A percentile compares a stretch with the other conserved stretches of the same genome.
Conservation (phyloP, 805 yeast species). For the Saturnispora serradocipensis region DNA sequence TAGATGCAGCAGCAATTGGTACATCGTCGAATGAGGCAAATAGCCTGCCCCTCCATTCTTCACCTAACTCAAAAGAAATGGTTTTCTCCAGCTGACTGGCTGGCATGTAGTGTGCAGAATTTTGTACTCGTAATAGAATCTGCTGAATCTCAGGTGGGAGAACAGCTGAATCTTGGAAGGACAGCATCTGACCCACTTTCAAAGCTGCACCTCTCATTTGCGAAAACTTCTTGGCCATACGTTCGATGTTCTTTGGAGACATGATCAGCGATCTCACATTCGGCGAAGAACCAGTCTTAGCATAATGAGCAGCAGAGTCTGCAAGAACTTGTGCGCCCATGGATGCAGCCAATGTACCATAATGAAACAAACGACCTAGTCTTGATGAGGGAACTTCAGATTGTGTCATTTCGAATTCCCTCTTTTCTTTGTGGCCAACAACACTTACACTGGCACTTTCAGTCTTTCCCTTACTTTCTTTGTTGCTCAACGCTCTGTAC, state of each 20-base stretch:
- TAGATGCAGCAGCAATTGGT: conserved; percentile 96
- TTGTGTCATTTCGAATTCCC: conserved; percentile 41
- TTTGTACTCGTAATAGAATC: conserved; percentile 77
- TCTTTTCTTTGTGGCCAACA: conserved; percentile 27
- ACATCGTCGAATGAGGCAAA: conserved; percentile 73
- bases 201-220: conserved; percentile 99
- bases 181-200: conserved; percentile 93
- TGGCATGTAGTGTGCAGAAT: conserved; percentile 96
- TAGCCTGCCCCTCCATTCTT: conserved; percentile 58
- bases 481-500: not conserved
- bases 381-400: conserved; percentile 82
- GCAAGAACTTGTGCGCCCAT: conserved; percentile 77
- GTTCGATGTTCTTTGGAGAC: conserved; percentile 75
- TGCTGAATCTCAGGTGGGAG: conserved; percentile 79
- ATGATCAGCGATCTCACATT: conserved; percentile 52
- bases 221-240: conserved; percentile 79
- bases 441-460: conserved; percentile 7
- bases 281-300: conserved; percentile 36
- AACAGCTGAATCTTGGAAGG: conserved; percentile 84
- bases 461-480: not conserved
- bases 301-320: conserved; percentile 64
- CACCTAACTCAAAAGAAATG: conserved; percentile 65
- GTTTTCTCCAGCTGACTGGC: conserved; percentile 75
- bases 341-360: conserved; percentile 86
- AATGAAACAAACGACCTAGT: conserved; percentile 83